Evolutionary conservation across 495 filamentous ascomycete species (phyloP).

Genomic region (Neurospora sp.): DNA sequence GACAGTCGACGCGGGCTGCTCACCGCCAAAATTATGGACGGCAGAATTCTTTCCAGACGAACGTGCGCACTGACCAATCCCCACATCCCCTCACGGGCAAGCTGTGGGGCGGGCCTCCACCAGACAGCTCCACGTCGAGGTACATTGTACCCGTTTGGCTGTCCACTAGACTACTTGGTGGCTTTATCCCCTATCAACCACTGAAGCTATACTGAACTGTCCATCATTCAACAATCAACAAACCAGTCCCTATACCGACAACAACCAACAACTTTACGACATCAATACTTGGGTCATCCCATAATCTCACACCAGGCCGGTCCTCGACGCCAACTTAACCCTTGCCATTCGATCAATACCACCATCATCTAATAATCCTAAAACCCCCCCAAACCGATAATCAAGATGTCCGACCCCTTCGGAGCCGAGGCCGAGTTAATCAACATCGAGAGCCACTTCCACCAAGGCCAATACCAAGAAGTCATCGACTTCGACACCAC

Average conservation of each 20-base stretch:
- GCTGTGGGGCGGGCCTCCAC: not conserved
- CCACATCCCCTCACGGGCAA: not conserved
- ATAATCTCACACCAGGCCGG: not conserved
- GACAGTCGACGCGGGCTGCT: not conserved
- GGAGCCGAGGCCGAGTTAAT: conserved; percentile 92
- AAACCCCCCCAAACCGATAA: not conserved
- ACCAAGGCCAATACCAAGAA: conserved; percentile 77
- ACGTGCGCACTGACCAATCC: not conserved
- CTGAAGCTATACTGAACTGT: not conserved
- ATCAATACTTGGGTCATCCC: not conserved
- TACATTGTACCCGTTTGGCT: not conserved
- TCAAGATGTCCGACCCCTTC: conserved; percentile 75
- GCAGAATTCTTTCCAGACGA: not conserved
- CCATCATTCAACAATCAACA: not conserved
- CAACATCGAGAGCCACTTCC: conserved; percentile 91
- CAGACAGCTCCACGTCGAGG: not conserved
- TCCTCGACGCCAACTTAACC: not conserved
- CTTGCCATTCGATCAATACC: not conserved
- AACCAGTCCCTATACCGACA: no score
- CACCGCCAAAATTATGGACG: not conserved
- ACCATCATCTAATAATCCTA: not conserved
- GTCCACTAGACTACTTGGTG: not conserved
- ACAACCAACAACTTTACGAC: not conserved
- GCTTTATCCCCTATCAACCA: not conserved
- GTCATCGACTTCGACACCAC: conserved; percentile 74